phyloP scores from a whole-genome alignment of 1,284 basidiomycete genomes.

The Erythrobasidium hasegawianum region DNA sequence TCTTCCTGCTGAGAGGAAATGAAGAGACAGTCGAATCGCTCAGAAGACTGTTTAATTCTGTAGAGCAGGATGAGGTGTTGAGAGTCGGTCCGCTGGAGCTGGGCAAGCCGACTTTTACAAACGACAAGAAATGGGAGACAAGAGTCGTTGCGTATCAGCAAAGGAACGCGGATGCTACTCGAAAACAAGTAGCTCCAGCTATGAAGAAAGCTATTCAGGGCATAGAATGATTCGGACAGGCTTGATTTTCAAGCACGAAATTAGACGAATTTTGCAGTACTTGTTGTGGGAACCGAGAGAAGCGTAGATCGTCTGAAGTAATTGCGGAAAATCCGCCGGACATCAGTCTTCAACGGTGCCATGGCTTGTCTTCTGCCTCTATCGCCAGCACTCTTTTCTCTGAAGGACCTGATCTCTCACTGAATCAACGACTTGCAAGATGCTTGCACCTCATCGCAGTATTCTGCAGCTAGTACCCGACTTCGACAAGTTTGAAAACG shows the following conservation, averaged over 20 bases:
- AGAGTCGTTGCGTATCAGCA: slow-evolving; percentile 65
- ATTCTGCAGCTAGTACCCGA: no score
- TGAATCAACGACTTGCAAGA: no score
- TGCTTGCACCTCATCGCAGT: no score
- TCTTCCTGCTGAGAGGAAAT: slow-evolving; percentile 35
- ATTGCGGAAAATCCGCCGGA: no score
- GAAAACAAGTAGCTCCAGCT: slow-evolving; percentile 76
- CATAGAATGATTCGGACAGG: slow-evolving; percentile 1
- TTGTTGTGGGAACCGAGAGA: background rate
- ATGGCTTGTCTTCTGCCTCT: no score
- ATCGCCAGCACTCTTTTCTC: no score
- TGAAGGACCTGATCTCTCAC: no score
- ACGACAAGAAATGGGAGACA: slow-evolving; percentile 55
- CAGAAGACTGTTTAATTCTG: slow-evolving; percentile 52
- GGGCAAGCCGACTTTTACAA: slow-evolving; percentile 52
- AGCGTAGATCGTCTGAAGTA: background rate
- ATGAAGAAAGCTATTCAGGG: slow-evolving; percentile 55
- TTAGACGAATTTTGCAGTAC: background rate
- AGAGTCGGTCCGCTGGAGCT: slow-evolving; percentile 46
- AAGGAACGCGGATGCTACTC: slow-evolving; percentile 65
- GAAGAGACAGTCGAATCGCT: slow-evolving; percentile 38
- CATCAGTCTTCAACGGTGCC: no score
- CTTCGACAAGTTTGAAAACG: no score
- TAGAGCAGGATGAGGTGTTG: slow-evolving; percentile 59
- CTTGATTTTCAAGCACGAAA: background rate